Evolutionary conservation across 441 rosid genomes (phyloP), one percentile per base, ranked within the genome.

Genomic region (Geranium incanum): DNA sequence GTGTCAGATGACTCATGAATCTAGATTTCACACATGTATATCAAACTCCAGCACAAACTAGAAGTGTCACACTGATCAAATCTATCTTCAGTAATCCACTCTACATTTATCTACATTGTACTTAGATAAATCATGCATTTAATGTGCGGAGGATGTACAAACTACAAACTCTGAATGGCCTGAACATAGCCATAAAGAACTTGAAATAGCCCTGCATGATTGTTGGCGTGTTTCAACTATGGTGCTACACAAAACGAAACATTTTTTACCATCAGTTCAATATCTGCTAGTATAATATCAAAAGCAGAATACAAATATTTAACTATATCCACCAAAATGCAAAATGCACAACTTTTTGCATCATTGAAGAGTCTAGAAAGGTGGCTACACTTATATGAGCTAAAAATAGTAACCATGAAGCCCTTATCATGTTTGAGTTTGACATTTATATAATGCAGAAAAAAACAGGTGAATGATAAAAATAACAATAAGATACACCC

Each of bases 11-110:
- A 21, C 21, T 21, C 21, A 21, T 21, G 21, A 21, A 21, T 21
- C 21, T 21, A 21, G 21, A 21, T 21, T 21, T 21, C 21, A 21
- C 21, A 21, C 21, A 21, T 21, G 21, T 21, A 88, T 78, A 85
- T 79, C 83, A 92, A 82, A 57, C 82, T 90, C 97, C 97, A 95
- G 16, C 11, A 70, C 82, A 86, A 65, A 67, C 66, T 70, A 21
- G 88, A 84, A 80, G 76, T 63, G 71, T 82, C 84, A 9, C 66
- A 81, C 63, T 66, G 83, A 78, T 81, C 72, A 60, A 75, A 77
- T 77, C 62, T 75, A 28, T 79, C 84, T 74, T 76, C 83, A 68
- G 57, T 55, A 60, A 69, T 74, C 76, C 73, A 80, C 68, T 78
- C 85, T 68, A 67, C 45, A 60, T 69, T 71, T 82, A 78, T 48